Conservation (phyloP, 129 eudicot genomes). For the Glebionis coronaria region DNA sequence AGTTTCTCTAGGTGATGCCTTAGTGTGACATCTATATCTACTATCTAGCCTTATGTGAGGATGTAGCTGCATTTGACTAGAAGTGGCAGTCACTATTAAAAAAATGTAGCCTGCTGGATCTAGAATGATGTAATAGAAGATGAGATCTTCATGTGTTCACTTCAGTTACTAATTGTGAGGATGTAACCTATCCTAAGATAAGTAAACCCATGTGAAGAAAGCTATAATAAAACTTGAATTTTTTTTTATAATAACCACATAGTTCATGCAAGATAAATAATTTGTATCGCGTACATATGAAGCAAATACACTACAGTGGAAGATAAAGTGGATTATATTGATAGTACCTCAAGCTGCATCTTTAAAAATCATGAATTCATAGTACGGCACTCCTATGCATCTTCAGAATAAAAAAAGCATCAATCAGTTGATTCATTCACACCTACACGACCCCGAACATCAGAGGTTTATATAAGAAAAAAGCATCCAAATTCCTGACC, state of each 20-base stretch:
- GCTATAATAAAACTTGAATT: not conserved
- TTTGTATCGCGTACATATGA: not conserved
- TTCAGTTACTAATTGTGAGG: too few relatives aligned
- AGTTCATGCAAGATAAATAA: not conserved
- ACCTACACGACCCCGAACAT: constrained; percentile 40
- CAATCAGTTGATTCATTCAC: not conserved
- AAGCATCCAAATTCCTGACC: constrained; percentile 57
- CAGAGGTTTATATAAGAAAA: constrained; percentile 56
- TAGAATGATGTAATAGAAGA: too few relatives aligned
- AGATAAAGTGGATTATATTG: not conserved
- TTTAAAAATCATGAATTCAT: not conserved
- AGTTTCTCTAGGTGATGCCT: too few relatives aligned
- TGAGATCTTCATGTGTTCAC: too few relatives aligned
- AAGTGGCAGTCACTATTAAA: too few relatives aligned
- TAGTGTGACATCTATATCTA: too few relatives aligned
- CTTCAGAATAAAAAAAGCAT: not conserved
- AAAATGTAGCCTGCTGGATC: too few relatives aligned
- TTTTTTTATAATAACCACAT: too few relatives aligned
- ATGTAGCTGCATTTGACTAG: too few relatives aligned
- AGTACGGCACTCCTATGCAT: not conserved
- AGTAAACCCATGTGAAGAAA: not conserved
- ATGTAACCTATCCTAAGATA: not conserved
- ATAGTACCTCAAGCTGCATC: not conserved
- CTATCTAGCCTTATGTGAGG: too few relatives aligned
- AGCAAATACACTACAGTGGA: not conserved